Percentiles rank a stretch among this genome's conserved stretches.
These are phyloP conservation scores for Backusella australiensis DNA, from an alignment of 192 early-diverging fungal genomes.

Conservation along the genomic window DNA sequence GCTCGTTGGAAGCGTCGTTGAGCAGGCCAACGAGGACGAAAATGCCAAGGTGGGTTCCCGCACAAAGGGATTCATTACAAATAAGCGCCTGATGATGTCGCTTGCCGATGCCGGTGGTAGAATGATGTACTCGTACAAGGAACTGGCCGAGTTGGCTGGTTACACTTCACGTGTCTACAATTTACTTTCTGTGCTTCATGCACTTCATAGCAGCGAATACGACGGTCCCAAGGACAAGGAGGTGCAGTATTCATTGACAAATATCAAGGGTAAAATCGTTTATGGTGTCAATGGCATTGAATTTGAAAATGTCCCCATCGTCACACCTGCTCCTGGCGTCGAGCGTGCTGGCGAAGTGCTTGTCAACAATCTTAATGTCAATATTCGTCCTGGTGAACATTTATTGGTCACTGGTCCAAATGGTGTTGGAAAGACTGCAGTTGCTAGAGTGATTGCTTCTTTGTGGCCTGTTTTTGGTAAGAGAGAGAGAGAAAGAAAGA, in stretches of 20 bases:
- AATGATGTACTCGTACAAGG: constrained; percentile 97
- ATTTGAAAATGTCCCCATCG: constrained; percentile 87
- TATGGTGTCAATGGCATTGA: constrained; percentile 69
- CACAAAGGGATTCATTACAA: constrained; percentile 88
- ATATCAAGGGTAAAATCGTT: constrained; percentile 56
- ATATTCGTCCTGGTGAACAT: constrained; percentile 84
- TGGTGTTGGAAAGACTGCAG: constrained; percentile 89
- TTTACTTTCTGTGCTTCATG: constrained; percentile 82
- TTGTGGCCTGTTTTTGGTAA: constrained; percentile 90
- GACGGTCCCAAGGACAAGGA: constrained; percentile 36
- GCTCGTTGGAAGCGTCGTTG: constrained; percentile 30
- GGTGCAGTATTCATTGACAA: constrained; percentile 40
- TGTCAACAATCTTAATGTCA: constrained; percentile 73
- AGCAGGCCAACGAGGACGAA: constrained; percentile 25
- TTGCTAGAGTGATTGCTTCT: constrained; percentile 90
- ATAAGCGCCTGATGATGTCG: constrained; percentile 81
- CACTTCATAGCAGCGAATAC: constrained; percentile 58
- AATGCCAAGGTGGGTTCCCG: constrained; percentile 48
- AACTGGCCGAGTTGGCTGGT: constrained; percentile 87
- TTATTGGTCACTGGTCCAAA: constrained; percentile 93
- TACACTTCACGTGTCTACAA: constrained; percentile 86
- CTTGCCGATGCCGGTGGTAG: constrained; percentile 92
- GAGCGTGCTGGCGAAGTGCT: constrained; percentile 75
- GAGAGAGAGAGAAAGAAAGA: neutral
- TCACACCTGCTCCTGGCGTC: constrained; percentile 73